A percentile compares a stretch with the other conserved stretches of the same genome.
phyloP scores from a whole-genome alignment of 371 early-diverging fungal genomes.

The Gilbertella persicaria region DNA sequence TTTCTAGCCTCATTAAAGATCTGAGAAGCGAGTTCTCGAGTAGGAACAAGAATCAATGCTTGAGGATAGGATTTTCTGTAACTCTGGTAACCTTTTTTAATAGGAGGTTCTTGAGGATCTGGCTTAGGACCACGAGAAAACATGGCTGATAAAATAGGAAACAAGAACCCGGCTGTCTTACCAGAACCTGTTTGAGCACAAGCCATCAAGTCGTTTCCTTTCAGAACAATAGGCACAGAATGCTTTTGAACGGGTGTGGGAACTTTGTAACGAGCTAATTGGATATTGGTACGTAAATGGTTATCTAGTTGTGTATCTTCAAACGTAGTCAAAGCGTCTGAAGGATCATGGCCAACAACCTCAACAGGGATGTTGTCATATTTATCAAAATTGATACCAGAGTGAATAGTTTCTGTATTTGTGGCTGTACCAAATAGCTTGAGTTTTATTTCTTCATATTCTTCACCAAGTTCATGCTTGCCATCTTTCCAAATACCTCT shows the following conservation, averaged over 20 bases:
- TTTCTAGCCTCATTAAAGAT: slow-evolving; percentile 64
- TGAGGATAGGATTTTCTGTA: slow-evolving; percentile 41
- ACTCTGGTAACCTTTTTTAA: slow-evolving; percentile 45
- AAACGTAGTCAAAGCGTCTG: slow-evolving; percentile 33
- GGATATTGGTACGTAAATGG: slow-evolving; percentile 72
- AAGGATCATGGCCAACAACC: slow-evolving; percentile 79
- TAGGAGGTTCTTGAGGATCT: slow-evolving; percentile 27
- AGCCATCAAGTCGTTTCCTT: slow-evolving; percentile 71
- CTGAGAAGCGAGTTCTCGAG: slow-evolving; percentile 46
- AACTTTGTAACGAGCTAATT: slow-evolving; percentile 54
- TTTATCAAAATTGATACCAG: slow-evolving; percentile 97
- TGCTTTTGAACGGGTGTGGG: slow-evolving; percentile 78
- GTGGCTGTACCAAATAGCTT: slow-evolving; percentile 74
- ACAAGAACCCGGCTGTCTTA: slow-evolving; percentile 73
- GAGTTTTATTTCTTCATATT: slow-evolving; percentile 38
- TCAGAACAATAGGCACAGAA: slow-evolving; percentile 65
- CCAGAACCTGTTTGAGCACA: slow-evolving; percentile 89
- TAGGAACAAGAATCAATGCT: slow-evolving; percentile 48
- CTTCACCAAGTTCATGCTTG: slow-evolving; percentile 46
- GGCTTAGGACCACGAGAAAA: slow-evolving; percentile 72
- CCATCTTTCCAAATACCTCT: slow-evolving; percentile 74
- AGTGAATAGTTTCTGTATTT: slow-evolving; percentile 67
- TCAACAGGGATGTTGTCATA: slow-evolving; percentile 98
- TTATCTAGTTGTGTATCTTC: slow-evolving; percentile 73
- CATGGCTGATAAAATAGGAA: slow-evolving; percentile 55